A percentile compares a stretch with the other conserved stretches of the same genome.
phyloP scores from a whole-genome alignment of 257 asterid species.

The Pogostemon cablin region DNA sequence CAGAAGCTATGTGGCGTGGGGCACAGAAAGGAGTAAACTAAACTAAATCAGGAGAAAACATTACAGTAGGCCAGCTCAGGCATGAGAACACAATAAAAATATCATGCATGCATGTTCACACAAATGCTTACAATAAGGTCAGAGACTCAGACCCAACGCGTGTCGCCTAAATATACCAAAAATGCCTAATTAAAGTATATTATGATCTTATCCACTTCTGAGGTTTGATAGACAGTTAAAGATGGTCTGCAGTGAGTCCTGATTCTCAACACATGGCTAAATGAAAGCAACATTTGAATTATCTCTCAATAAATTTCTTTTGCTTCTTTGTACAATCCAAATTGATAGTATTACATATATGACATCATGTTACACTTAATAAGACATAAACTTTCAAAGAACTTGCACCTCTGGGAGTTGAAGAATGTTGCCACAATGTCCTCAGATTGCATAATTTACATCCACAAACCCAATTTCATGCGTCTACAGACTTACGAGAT shows the following conservation, averaged over 20 bases:
- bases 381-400: not conserved
- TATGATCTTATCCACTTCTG: constrained; percentile 10
- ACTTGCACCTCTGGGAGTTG: no score
- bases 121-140: not conserved
- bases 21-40: constrained; percentile 8
- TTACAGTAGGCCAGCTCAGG: not conserved
- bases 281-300: not conserved
- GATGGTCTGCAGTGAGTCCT: constrained; percentile 7
- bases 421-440: not conserved
- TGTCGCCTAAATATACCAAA: not conserved
- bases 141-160: not conserved
- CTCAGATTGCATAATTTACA: constrained; percentile 17
- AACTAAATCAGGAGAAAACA: not conserved
- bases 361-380: not conserved
- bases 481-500: not conserved
- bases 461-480: not conserved
- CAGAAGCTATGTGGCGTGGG: not conserved
- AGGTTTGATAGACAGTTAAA: constrained; percentile 19
- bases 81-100: constrained; percentile 8
- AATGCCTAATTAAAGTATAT: constrained; percentile 2
- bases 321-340: constrained; percentile 13
- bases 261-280: not conserved
- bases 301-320: not conserved
- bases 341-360: not conserved
- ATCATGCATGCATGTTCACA: not conserved